These are phyloP conservation scores for Sisymbrium irio DNA, from an alignment of 345 rosid species.

Conservation along the genomic window DNA sequence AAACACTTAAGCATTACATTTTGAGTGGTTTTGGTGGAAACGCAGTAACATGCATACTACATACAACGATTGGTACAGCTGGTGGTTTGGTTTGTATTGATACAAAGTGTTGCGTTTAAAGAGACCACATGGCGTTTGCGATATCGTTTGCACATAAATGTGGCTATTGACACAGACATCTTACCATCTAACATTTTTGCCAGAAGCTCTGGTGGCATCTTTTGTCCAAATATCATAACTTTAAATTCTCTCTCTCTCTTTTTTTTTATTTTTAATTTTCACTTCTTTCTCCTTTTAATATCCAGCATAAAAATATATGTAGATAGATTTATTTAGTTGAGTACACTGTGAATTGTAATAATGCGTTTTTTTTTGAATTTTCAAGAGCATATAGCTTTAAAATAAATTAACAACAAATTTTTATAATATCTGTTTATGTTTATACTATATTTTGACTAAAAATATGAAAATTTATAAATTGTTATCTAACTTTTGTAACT, in stretches of 20 bases:
- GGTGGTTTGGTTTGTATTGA: conserved; percentile 27
- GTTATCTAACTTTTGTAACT: too few relatives aligned
- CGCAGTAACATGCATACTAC: conserved; percentile 12
- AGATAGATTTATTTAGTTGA: too few relatives aligned
- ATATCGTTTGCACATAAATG: conserved; percentile 36
- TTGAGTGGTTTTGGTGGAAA: not conserved
- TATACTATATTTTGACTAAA: too few relatives aligned
- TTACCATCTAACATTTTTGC: conserved; percentile 32
- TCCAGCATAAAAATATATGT: not conserved
- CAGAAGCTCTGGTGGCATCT: conserved; percentile 30
- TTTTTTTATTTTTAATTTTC: not conserved
- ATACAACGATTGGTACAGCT: conserved; percentile 23
- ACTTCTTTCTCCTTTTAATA: not conserved
- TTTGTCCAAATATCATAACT: conserved; percentile 26
- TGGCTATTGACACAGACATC: conserved; percentile 32
- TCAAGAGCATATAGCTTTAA: too few relatives aligned
- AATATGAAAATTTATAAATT: too few relatives aligned
- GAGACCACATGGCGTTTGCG: conserved; percentile 39
- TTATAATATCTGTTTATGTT: too few relatives aligned
- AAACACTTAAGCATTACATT: not conserved
- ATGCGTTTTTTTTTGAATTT: too few relatives aligned
- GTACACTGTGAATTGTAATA: not conserved
- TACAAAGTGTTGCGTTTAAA: conserved; percentile 33
- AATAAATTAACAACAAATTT: too few relatives aligned
- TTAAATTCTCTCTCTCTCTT: conserved; percentile 5